phyloP scores from a whole-genome alignment of 768 basidiomycete species.

The Boletus bicolor region DNA sequence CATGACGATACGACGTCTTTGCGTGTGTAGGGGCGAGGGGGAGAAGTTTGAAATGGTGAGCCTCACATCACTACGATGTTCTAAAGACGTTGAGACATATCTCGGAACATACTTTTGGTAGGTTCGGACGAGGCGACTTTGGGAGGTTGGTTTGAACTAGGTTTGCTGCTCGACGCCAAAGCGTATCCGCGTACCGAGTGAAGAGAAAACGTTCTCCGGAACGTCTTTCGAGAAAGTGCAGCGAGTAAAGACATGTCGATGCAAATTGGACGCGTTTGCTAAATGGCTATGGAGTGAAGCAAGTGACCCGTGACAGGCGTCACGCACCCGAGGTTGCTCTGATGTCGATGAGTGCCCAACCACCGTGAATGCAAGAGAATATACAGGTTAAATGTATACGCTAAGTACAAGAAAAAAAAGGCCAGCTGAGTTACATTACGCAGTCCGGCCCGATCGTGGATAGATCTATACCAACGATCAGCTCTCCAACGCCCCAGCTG shows the following conservation, averaged over 20 bases:
- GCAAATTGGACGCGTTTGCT: not conserved
- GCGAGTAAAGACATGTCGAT: constrained; percentile 19
- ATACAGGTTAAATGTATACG: constrained; percentile 7
- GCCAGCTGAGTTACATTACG: constrained; percentile 6
- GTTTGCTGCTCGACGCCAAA: constrained; percentile 4
- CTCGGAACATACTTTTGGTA: constrained; percentile 19
- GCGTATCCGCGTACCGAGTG: constrained; percentile 14
- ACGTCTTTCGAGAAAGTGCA: constrained; percentile 10
- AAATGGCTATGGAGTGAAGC: not conserved
- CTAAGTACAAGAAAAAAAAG: constrained; percentile 21
- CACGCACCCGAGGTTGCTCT: not conserved
- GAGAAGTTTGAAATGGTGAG: not conserved
- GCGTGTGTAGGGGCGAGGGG: too few species aligned
- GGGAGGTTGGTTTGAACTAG: not conserved
- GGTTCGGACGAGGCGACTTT: constrained; percentile 9
- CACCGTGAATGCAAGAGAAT: not conserved
- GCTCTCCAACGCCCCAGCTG: not conserved
- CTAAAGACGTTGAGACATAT: not conserved
- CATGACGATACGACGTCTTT: constrained; percentile 56
- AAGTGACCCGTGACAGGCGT: constrained; percentile 1
- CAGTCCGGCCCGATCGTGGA: constrained; percentile 9
- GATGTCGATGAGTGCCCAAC: too few species aligned
- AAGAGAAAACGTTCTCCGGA: constrained; percentile 9
- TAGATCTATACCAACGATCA: constrained; percentile 8
- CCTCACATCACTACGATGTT: not conserved